These are phyloP conservation scores for Pochonia chlamydosporia DNA, from an alignment of 2,329 filamentous ascomycete species.

Conservation along the genomic window DNA sequence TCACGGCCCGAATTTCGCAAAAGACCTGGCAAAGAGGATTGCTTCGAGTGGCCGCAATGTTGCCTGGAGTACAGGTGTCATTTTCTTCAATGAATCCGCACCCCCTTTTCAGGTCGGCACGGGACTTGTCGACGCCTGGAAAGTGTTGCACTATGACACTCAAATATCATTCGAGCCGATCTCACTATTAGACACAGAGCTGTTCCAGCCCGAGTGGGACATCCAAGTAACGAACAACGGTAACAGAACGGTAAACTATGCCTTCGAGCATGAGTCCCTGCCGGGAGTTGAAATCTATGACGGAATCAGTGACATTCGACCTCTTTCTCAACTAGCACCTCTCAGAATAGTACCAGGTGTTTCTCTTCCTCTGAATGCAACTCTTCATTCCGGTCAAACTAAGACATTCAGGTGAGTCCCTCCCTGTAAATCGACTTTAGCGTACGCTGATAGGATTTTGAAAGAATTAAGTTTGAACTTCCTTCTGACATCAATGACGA, in stretches of 20 bases:
- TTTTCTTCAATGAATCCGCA: constrained; percentile 14
- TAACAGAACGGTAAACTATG: constrained; percentile 32
- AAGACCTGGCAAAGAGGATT: constrained; percentile 26
- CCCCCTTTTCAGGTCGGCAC: constrained; percentile 37
- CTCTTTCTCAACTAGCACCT: constrained; percentile 21
- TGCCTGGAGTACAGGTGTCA: constrained; percentile 20
- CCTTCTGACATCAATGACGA: constrained; percentile 24
- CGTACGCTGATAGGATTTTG: neutral
- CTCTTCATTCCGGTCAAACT: constrained; percentile 22
- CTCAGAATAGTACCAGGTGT: constrained; percentile 21
- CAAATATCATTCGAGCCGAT: constrained; percentile 35
- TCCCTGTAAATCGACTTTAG: neutral
- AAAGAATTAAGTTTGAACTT: constrained; percentile 22
- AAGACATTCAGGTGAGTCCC: constrained; percentile 19
- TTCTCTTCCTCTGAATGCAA: constrained; percentile 19
- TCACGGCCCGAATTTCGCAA: constrained; percentile 29
- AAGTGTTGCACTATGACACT: constrained; percentile 32
- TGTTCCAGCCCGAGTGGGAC: constrained; percentile 30
- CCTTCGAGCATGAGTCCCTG: constrained; percentile 32
- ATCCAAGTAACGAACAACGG: constrained; percentile 39
- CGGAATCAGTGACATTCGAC: constrained; percentile 20
- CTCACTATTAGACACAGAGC: constrained; percentile 41
- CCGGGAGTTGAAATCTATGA: constrained; percentile 31
- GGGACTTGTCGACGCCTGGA: constrained; percentile 39
- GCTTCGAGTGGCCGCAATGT: constrained; percentile 27